Base-by-base conservation (phyloP, 2,329 filamentous ascomycete genomes). In the Colletotrichum sp. region DNA sequence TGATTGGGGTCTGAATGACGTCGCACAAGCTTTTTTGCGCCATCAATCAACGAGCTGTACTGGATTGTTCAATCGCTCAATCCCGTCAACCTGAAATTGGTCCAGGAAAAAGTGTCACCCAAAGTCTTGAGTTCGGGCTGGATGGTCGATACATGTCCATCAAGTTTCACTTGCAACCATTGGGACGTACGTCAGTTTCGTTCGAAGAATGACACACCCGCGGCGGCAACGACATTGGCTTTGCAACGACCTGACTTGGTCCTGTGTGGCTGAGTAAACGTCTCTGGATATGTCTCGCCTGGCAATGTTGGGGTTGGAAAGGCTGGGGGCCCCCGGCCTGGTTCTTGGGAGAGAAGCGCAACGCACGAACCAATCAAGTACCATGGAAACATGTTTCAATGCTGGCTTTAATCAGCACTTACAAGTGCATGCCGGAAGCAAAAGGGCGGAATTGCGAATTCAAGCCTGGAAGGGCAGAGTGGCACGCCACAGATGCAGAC, bases 401-500 rank as follows among this genome's bases (percentile, higher is more conserved):
- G 36, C 12, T 19, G 36, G 27, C 36, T 15, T 29, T 39, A 29
- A 44, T 49, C 36, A 49, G 63, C 36, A 52, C 34, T 39, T 49
- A 6, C 25, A n/a, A 44, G 19, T 11, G 34, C 62, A 22, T 22
- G 19, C 61, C 30, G 61, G n/a, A n/a, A 62, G 32, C 61, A 16
- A 15, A 22, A 27, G 22, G 61, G n/a, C 39, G 32, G 34, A 39
- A 36, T 27, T 25, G 61, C 32, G 30, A 49, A 25, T 34, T 65
- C 63, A 64, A 25, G 29, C 59, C 27, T 64, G 61, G 25, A 65
- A n/a, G 25, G 25, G 13, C 34, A 32, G 49, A 67, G 12, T 22
- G 27, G 22, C 68, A 75, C 71, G 69, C 72, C 69, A 63, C 62
- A 62, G 62, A 36, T n/a, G 30, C 63, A 52, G 25, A 71, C 36